Conservation (phyloP, 78 protist species). For the Anaeramoeba flamelloides region DNA sequence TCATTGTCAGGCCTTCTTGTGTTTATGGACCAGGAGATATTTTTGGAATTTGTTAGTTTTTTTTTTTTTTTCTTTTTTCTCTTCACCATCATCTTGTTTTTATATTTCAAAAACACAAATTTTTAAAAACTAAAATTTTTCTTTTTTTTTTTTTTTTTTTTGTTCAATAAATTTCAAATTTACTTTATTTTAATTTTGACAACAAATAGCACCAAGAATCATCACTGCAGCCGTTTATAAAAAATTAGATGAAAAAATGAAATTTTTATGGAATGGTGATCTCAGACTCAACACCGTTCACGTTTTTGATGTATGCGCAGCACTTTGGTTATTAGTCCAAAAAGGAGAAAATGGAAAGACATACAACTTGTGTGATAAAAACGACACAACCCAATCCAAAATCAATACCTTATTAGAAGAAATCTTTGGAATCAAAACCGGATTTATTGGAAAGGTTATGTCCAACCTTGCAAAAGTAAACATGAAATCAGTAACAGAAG, state of each 20-base stretch:
- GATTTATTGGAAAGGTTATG: slow-evolving; percentile 38
- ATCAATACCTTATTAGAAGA: slow-evolving; percentile 40
- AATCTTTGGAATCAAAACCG: slow-evolving; percentile 67
- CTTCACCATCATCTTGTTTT: too few relatives aligned
- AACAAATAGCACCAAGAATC: slow-evolving; percentile 71
- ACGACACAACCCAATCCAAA: slow-evolving; percentile 28
- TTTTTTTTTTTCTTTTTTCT: not conserved
- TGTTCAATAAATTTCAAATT: too few relatives aligned
- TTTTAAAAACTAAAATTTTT: too few relatives aligned
- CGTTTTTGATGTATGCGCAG: slow-evolving; percentile 66
- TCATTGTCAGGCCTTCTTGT: slow-evolving; percentile 72
- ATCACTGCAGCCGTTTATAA: slow-evolving; percentile 77
- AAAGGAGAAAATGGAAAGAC: slow-evolving; percentile 19
- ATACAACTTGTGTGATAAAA: slow-evolving; percentile 71
- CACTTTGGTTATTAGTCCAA: slow-evolving; percentile 40
- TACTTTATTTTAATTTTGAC: too few relatives aligned
- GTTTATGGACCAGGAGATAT: slow-evolving; percentile 83
- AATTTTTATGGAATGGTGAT: slow-evolving; percentile 53
- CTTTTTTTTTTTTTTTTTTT: not conserved
- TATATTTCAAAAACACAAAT: too few relatives aligned
- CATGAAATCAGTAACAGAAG: slow-evolving; percentile 33
- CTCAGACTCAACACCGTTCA: slow-evolving; percentile 76
- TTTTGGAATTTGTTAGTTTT: slow-evolving; percentile 51
- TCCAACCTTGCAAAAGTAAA: slow-evolving; percentile 53
- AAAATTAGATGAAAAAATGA: slow-evolving; percentile 55